A percentile compares a stretch with the other conserved stretches of the same genome.
Conservation (phyloP, 768 basidiomycete genomes). For the Pholiota conissans region DNA sequence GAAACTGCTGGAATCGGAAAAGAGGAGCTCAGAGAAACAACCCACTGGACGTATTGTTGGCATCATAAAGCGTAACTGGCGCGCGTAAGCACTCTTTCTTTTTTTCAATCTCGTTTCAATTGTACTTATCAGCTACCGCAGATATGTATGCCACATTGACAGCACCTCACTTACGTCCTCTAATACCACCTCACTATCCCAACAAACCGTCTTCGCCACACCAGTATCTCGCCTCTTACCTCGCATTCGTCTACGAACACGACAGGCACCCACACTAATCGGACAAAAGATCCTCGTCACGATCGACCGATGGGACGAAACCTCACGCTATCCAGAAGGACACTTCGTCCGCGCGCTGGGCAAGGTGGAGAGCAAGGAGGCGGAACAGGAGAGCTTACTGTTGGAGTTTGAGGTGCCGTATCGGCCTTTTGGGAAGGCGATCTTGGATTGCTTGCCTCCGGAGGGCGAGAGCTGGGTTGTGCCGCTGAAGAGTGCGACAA, state of each 20-base stretch:
- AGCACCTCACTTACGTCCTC: constrained; percentile 81
- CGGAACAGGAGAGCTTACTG: constrained; percentile 91
- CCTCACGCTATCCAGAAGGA: constrained; percentile 92
- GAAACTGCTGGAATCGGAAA: constrained; percentile 37
- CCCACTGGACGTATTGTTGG: constrained; percentile 94
- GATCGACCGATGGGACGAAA: constrained; percentile 89
- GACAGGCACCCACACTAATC: constrained; percentile 86
- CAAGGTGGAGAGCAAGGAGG: constrained; percentile 90
- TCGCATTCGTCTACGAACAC: constrained; percentile 90
- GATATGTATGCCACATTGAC: constrained; percentile 95
- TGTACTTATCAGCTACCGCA: constrained; percentile 25
- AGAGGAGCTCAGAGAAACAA: constrained; percentile 59
- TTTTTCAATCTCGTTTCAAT: background rate
- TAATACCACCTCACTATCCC: constrained; percentile 74
- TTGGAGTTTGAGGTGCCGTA: constrained; percentile 97
- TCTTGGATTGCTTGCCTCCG: constrained; percentile 83
- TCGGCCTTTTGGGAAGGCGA: constrained; percentile 93
- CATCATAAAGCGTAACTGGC: constrained; percentile 93
- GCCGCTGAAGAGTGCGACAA: constrained; percentile 60
- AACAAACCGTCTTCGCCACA: constrained; percentile 92
- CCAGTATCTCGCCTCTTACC: constrained; percentile 91
- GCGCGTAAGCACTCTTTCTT: constrained; percentile 58
- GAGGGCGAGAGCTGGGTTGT: constrained; percentile 95
- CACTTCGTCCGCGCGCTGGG: constrained; percentile 95
- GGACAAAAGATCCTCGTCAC: constrained; percentile 96